These are phyloP conservation scores for Glaciozyma antarctica DNA, from an alignment of 768 basidiomycete genomes.

Conservation along the genomic window DNA sequence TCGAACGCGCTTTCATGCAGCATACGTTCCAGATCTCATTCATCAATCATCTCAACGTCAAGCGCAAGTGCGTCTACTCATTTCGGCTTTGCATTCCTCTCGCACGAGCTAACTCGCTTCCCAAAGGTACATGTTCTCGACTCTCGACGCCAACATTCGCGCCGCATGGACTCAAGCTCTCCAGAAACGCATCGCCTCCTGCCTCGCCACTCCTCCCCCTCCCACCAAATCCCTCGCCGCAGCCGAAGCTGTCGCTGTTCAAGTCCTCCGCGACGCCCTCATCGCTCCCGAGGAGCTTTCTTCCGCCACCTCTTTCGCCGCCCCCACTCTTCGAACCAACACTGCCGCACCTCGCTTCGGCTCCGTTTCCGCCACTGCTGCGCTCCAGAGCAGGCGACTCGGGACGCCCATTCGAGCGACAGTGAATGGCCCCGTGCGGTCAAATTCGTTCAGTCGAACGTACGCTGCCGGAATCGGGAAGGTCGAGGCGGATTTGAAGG, in stretches of 20 bases:
- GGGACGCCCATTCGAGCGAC: constrained; percentile 24
- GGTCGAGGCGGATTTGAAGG: constrained; percentile 9
- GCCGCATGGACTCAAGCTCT: constrained; percentile 53
- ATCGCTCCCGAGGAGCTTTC: constrained; percentile 42
- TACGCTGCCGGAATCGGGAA: constrained; percentile 20
- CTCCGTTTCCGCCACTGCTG: constrained; percentile 11
- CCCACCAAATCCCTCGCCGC: constrained; percentile 50
- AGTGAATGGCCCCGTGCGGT: constrained; percentile 6
- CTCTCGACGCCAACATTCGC: constrained; percentile 65
- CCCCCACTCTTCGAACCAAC: constrained; percentile 21
- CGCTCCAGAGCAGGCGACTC: constrained; percentile 2
- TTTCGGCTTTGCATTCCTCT: background rate
- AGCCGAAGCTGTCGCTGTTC: constrained; percentile 65
- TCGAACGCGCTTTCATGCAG: constrained; percentile 94
- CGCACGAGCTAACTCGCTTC: background rate
- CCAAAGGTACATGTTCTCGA: constrained; percentile 86
- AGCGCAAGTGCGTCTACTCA: constrained; percentile 38
- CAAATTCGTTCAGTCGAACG: constrained; percentile 31
- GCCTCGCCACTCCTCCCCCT: background rate
- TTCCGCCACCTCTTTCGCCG: constrained; percentile 6
- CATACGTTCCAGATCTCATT: constrained; percentile 93
- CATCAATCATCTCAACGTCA: constrained; percentile 48
- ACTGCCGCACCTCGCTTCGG: constrained; percentile 24
- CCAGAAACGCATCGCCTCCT: constrained; percentile 15
- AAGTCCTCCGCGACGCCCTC: constrained; percentile 73